Evolutionary conservation across 495 filamentous ascomycete genomes (phyloP), one percentile per base, ranked within the genome.

Genomic region (Xylaria bambusicola): DNA sequence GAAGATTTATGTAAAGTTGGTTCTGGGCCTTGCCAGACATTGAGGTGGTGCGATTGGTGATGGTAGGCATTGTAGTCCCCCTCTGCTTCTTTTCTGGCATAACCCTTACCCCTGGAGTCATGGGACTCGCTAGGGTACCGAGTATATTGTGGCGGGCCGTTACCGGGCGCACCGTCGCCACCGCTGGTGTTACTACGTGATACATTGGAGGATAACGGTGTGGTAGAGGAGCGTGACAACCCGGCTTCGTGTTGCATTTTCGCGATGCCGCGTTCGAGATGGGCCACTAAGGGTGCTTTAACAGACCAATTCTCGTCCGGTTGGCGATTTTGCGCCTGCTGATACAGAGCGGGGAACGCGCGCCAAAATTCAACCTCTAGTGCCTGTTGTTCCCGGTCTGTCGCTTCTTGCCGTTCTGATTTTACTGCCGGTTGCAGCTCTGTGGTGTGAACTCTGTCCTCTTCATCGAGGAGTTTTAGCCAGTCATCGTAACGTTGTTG

Each of bases 341-440:
- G 67, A 51, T 67, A 71, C 1, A 75, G 64, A 5, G 66, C 60
- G 0, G 73, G 70, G 52, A 56, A 56, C 27, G 53, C 53, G 3
- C 42, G 53, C 35, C 74, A 65, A 23, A 80, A 75, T 33, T 78
- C 73, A 1, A 58, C 53, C 45, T 77, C 75, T 27, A 80, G 66
- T 20, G 74, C 70, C 46, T 60, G 64, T 48, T 80, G 77, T 15
- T 73, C 67, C 42, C 76, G 69, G 21, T 71, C 64, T n/a, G 75
- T 71, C 7, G 68, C 69, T 5, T 64, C 62, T 13, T 58, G 50
- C 15, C 76, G 68, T 27, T 78, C 77, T 4, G 65, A 58, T 55
- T 77, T 77, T 46, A 71, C 62, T n/a, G 71, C 53, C 4, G 70
- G 67, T 10, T 71, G 68, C 12, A 79, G 63, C 17, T 76, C 75